Percentiles rank a stretch among this genome's conserved stretches.
These are phyloP conservation scores for Polyporus tsugae DNA, from an alignment of 1,284 basidiomycete genomes.

Conservation along the genomic window DNA sequence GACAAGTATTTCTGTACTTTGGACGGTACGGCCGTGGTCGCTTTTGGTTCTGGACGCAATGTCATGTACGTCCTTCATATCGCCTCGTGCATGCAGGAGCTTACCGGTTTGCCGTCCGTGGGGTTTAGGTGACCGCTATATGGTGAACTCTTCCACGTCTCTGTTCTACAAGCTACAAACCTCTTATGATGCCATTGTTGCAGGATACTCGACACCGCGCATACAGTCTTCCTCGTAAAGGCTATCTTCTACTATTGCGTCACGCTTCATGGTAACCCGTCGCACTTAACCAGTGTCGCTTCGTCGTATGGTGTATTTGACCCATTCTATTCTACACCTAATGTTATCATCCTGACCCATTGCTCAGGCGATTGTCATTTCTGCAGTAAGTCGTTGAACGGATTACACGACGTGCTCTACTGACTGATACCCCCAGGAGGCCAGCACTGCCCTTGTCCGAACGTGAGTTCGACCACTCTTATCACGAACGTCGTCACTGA, in stretches of 20 bases:
- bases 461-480: conserved; percentile 10
- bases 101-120: neutral
- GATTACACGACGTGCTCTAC: neutral
- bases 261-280: conserved; percentile 12
- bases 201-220: conserved; percentile 20
- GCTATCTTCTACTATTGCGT: conserved; percentile 13
- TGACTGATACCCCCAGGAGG: conserved; percentile 15
- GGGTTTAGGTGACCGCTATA: conserved; percentile 13
- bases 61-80: conserved; percentile 1
- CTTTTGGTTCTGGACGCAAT: neutral
- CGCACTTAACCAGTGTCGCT: neutral
- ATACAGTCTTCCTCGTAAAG: conserved; percentile 5
- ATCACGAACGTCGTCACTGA: neutral
- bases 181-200: neutral
- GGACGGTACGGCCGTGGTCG: conserved; percentile 5
- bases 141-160: conserved; percentile 12
- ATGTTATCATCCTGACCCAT: neutral
- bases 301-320: conserved; percentile 21
- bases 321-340: neutral
- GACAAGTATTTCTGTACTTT: conserved; percentile 20
- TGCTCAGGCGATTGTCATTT: conserved; percentile 20
- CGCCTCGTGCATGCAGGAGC: neutral
- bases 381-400: conserved; percentile 11
- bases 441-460: conserved; percentile 19
- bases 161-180: neutral